Evolutionary conservation across 2,329 filamentous ascomycete species (phyloP), one percentile per base, ranked within the genome.

Genomic region (Graphilbum fragrans): DNA sequence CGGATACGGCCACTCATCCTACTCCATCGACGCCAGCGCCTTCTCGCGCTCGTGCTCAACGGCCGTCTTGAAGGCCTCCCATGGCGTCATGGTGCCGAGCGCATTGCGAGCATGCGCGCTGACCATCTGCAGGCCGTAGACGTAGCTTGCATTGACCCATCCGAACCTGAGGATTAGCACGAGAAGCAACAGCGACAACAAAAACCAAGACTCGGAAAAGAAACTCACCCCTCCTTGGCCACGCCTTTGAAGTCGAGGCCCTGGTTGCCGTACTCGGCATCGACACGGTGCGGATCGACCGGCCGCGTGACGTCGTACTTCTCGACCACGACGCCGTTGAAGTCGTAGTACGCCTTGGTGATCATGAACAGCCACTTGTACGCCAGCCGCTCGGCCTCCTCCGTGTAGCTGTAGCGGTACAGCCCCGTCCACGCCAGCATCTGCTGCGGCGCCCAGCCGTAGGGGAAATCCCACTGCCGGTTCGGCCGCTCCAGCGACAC

Each of bases 311-410:
- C 92, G 61, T 98, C 86, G 65, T 98, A 98, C 66, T 98, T 98
- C 64, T 98, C 92, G 6, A 96, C 92, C 2, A 98, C 90, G 9
- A 95, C 87, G 32, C 92, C 92, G 57, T 96, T 96, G 69, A 90
- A 96, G 60, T 98, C 90, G 46, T 95, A 88, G 64, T 96, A 96
- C 0, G 92, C 88, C 63, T 94, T 95, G 44, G 86, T 95, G 54
- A 95, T 87, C 90, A 96, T 96, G 59, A 88, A 94, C 41, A 95
- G 66, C 92, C 92, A 98, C 61, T 92, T 87, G 63, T 98, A 98
- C 0, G 86, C 84, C 49, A 98, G 64, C 27, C 87, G 72, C 63
- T 94, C 84, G 2, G 87, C 87, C 47, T 95, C 88, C 20, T 90
- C 84, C 22, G 82, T 79, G 58, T 94, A 96, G 41, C 88, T 87